Evolutionary conservation across 176 grass and related monocot genomes (phyloP), one percentile per base, ranked within the genome.

Genomic region (Cymbopogon citratus): DNA sequence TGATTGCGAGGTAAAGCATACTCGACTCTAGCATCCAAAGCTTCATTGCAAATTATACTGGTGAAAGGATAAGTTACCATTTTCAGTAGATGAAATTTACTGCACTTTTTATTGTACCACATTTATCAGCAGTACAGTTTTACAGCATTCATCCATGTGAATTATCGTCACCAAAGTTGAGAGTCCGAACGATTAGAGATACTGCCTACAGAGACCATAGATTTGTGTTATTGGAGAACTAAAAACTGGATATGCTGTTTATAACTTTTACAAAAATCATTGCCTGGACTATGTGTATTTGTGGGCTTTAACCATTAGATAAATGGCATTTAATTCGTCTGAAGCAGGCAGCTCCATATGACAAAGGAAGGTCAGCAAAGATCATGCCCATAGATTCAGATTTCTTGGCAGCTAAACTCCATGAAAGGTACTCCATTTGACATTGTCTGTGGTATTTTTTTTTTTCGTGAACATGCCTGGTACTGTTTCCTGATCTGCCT

Each of bases 401-500:
- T 72, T 86, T 85, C 68, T 80, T 91, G 80, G 60, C 87, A 90
- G 84, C 87, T 49, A 91, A 93, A 48, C 48, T 86, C 60, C 74
- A 83, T 88, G 85, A 93, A 80, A 99, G 92, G 96, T 98, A 87
- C 35, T 73, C 18, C 63, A 89, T 76, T 80, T 13, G 0, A 68
- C 62, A 79, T 66, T 12, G 43, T 77, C 28, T 85, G 3, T 7
- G 33, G 31, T 69, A 72, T 40, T 63, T 63, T 57, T 46, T 63
- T 56, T 11, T 25, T 59, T 15, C n/a, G 3, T 9, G 21, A 57
- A 57, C 7, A 6, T 23, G 7, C 52, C 54, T 83, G 2, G 16
- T 74, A 72, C 71, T 74, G 52, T 57, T 46, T 69, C 52, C 39
- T 21, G n/a, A 12, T 18, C 56, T 67, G 4, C 59, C 74, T 86